phyloP scores from a whole-genome alignment of 495 filamentous ascomycete species.

The Penicillium chermesinum region DNA sequence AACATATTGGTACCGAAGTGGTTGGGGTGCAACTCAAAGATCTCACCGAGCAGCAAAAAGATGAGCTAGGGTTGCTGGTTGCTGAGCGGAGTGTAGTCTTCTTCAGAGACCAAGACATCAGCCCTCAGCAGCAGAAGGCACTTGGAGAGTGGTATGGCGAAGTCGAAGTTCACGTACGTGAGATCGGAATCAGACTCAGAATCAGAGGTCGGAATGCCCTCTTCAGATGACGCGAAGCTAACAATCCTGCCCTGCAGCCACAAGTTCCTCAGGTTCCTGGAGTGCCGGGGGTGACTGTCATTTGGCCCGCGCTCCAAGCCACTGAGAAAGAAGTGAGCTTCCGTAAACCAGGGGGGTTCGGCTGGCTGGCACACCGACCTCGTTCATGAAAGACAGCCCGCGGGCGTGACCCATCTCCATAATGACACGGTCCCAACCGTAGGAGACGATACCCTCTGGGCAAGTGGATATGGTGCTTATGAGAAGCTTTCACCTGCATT shows the following conservation, averaged over 20 bases:
- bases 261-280: constrained; percentile 68
- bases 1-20: constrained; percentile 67
- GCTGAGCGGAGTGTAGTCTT: constrained; percentile 73
- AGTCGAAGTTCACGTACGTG: constrained; percentile 60
- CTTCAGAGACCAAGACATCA: constrained; percentile 67
- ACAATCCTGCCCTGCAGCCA: constrained; percentile 37
- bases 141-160: constrained; percentile 63
- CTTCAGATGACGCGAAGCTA: too few relatives aligned
- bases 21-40: constrained; percentile 66
- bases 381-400: constrained; percentile 64
- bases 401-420: constrained; percentile 65
- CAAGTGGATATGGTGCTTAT: constrained; percentile 64
- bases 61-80: constrained; percentile 67
- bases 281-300: constrained; percentile 57
- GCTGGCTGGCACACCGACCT: constrained; percentile 67
- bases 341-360: constrained; percentile 58
- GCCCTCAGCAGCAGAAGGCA: constrained; percentile 62
- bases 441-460: constrained; percentile 70
- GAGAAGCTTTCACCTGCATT: constrained; percentile 66
- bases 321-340: constrained; percentile 52
- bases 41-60: constrained; percentile 59
- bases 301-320: constrained; percentile 62
- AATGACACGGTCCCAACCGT: constrained; percentile 59
- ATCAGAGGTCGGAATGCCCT: too few relatives aligned
- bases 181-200: too few relatives aligned